Base-by-base conservation (phyloP, 2,329 filamentous ascomycete species). In the Trichoderma lentiforme region DNA sequence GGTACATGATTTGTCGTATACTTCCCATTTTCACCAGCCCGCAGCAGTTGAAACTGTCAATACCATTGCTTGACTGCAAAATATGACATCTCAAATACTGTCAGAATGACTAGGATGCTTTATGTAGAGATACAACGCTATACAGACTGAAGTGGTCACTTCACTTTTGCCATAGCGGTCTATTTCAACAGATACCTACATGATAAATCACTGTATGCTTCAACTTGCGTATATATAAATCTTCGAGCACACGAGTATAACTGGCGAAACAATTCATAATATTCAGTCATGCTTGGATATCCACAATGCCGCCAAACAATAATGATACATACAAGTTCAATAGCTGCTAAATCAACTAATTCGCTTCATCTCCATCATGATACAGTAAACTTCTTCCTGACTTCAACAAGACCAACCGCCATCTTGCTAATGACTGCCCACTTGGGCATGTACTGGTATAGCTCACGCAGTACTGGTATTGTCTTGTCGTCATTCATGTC, bases 381-480 rank as follows among this genome's bases (percentile, higher is more conserved):
- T 66, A 72, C 15, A 18, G 65, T 34, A 80, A 93, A 95, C 70
- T 83, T 82, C 84, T 92, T 94, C 78, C 86, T 90, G 26, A 93
- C 94, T 80, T 97, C 93, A 34, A 97, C 92, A 76, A 98, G 82
- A 1, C 93, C 95, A 82, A 94, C 92, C 30, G 86, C 86, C 74
- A 89, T 82, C 83, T 97, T 98, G 4, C 90, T 90, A 32, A 94
- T 85, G 11, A 91, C 90, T 7, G 90, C 89, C 96, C 96, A 99
- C 5, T 85, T 83, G 0, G 96, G 96, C 75, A 90, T 86, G 81
- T 90, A 98, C 79, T 90, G 87, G 75, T 88, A 84, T 63, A 93
- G 85, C 82, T 98, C 95, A 76, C 96, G 92, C 66, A 95, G 87
- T 1, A 95, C 95, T 0, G 95, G 95, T 62, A 98, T 94, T 1